Conservation (phyloP, 306 rosid species). For the Acacia confusa region DNA sequence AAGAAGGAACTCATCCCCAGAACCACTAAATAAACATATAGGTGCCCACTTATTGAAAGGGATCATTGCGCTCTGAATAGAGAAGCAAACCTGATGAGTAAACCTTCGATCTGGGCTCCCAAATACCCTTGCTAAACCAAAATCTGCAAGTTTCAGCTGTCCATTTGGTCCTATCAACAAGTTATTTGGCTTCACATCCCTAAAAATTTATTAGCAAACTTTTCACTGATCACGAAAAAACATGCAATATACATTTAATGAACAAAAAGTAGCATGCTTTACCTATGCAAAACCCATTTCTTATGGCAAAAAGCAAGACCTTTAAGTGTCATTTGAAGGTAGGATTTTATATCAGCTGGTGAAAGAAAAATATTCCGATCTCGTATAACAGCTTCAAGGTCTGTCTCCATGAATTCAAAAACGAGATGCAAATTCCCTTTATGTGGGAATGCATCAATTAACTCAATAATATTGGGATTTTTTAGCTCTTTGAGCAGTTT, state of each 20-base stretch:
- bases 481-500: conserved; percentile 88
- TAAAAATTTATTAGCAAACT: conserved; percentile 42
- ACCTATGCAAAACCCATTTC: conserved; percentile 99
- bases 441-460: conserved; percentile 88
- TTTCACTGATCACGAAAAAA: conserved; percentile 29
- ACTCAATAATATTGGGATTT: conserved; percentile 79
- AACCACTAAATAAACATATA: conserved; percentile 17
- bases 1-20: conserved; percentile 9
- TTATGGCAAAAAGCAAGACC: conserved; percentile 93
- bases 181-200: conserved; percentile 99
- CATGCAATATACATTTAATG: neutral
- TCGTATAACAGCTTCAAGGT: conserved; percentile 95
- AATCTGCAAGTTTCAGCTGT: conserved; percentile 96
- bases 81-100: conserved; percentile 84
- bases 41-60: conserved; percentile 2
- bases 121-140: conserved; percentile 95
- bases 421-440: conserved; percentile 96
- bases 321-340: conserved; percentile 87
- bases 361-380: conserved; percentile 88
- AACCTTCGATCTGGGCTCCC: conserved; percentile 97
- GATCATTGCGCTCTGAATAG: conserved; percentile 16
- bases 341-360: conserved; percentile 86
- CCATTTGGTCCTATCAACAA: conserved; percentile 92
- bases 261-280: conserved; percentile 10
- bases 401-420: conserved; percentile 97